phyloP scores from a whole-genome alignment of 2,329 filamentous ascomycete species.

The Fusarium caatingaense region DNA sequence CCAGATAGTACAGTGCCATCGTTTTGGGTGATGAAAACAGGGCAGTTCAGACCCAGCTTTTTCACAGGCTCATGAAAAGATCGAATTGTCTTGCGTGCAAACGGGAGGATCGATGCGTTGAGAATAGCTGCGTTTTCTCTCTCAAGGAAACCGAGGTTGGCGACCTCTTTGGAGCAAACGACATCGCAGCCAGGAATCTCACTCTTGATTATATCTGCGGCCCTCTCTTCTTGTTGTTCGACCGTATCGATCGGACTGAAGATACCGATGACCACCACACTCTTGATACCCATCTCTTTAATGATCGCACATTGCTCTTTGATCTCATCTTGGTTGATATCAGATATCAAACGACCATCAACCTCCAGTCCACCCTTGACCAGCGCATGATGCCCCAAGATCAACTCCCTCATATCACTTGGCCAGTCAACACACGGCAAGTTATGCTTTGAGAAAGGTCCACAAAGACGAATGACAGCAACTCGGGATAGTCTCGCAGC shows the following conservation, averaged over 20 bases:
- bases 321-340: conserved; percentile 58
- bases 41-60: conserved; percentile 62
- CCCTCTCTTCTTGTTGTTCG: conserved; percentile 61
- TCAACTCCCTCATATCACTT: conserved; percentile 58
- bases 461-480: conserved; percentile 66
- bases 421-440: conserved; percentile 67
- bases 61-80: conserved; percentile 65
- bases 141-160: conserved; percentile 67
- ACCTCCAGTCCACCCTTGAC: conserved; percentile 64
- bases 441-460: conserved; percentile 63
- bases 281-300: conserved; percentile 56
- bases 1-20: conserved; percentile 70
- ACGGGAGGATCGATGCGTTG: conserved; percentile 70
- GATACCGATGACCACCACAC: conserved; percentile 61
- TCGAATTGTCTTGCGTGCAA: conserved; percentile 67
- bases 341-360: conserved; percentile 60
- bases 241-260: conserved; percentile 65
- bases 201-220: conserved; percentile 55
- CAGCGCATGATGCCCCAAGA: conserved; percentile 59
- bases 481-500: conserved; percentile 60
- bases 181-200: conserved; percentile 58
- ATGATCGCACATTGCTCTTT: conserved; percentile 54
- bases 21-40: conserved; percentile 72
- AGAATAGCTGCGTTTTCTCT: conserved; percentile 74
- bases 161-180: conserved; percentile 64